Percentiles rank a stretch among this genome's conserved stretches.
phyloP scores from a whole-genome alignment of 2,329 filamentous ascomycete species.

The Talaromyces sp. region DNA sequence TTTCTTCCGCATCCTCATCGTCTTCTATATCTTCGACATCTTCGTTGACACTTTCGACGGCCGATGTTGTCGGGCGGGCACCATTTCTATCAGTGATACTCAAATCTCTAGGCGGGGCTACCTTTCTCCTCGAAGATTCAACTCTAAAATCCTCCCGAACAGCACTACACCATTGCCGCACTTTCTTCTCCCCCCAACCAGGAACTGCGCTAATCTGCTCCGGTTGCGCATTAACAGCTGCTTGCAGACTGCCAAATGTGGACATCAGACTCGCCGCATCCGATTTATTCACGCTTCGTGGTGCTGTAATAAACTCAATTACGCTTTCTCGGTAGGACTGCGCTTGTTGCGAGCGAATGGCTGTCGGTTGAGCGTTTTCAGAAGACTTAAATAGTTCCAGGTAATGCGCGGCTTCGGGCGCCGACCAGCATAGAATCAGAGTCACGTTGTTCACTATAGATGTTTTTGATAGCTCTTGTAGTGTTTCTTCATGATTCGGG shows the following conservation, averaged over 20 bases:
- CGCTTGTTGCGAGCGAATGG: slow-evolving; percentile 80
- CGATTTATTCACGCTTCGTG: slow-evolving; percentile 86
- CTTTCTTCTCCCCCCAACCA: slow-evolving; percentile 95
- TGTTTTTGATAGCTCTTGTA: slow-evolving; percentile 89
- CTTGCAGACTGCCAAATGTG: slow-evolving; percentile 83
- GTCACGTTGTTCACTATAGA: slow-evolving; percentile 90
- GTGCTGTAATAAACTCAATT: slow-evolving; percentile 87
- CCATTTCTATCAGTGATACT: slow-evolving; percentile 10
- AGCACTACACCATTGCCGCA: slow-evolving; percentile 74
- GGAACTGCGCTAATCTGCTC: slow-evolving; percentile 81
- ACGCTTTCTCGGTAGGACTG: slow-evolving; percentile 79
- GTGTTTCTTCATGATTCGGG: slow-evolving; percentile 80
- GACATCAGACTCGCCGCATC: slow-evolving; percentile 86
- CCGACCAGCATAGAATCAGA: slow-evolving; percentile 87
- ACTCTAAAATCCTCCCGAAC: slow-evolving; percentile 81
- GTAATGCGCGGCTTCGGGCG: slow-evolving; percentile 88
- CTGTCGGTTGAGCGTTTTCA: slow-evolving; percentile 75
- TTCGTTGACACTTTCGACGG: slow-evolving; percentile 25
- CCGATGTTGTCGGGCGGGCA: not conserved
- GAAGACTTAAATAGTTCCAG: slow-evolving; percentile 92
- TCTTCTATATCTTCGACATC: slow-evolving; percentile 28
- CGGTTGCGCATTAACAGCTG: slow-evolving; percentile 78
- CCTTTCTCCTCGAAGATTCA: slow-evolving; percentile 60
- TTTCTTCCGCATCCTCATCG: slow-evolving; percentile 45
- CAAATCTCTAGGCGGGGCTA: slow-evolving; percentile 26